phyloP scores from a whole-genome alignment of 352 stramenopile species.

The Pythium coloratum region DNA sequence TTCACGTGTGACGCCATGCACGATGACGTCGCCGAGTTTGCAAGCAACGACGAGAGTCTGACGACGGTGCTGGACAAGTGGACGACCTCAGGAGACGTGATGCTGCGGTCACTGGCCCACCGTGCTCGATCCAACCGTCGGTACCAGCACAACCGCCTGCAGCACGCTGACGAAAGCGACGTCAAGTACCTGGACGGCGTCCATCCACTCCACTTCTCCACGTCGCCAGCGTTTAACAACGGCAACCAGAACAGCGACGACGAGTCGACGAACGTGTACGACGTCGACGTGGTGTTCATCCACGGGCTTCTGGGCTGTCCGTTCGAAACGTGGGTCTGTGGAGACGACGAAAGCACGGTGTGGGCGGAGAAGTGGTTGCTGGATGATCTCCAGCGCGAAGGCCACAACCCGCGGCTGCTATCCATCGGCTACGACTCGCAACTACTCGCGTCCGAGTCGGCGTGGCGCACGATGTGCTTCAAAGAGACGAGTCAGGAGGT shows the following conservation, averaged over 20 bases:
- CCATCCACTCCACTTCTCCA: slow-evolving; percentile 63
- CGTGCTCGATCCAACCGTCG: slow-evolving; percentile 54
- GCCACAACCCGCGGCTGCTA: slow-evolving; percentile 61
- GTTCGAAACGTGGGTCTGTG: slow-evolving; percentile 80
- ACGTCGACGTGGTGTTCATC: slow-evolving; percentile 82
- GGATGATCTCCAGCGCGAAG: slow-evolving; percentile 54
- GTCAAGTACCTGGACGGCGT: slow-evolving; percentile 74
- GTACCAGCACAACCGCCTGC: slow-evolving; percentile 42
- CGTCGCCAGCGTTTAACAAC: slow-evolving; percentile 23
- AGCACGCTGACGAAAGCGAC: slow-evolving; percentile 27
- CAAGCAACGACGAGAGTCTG: slow-evolving; percentile 39
- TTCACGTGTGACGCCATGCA: slow-evolving; percentile 58
- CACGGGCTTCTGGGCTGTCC: slow-evolving; percentile 77
- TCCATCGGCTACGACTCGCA: slow-evolving; percentile 85
- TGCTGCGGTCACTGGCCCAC: slow-evolving; percentile 55
- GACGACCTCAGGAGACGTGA: slow-evolving; percentile 44
- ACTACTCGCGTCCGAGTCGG: slow-evolving; percentile 69
- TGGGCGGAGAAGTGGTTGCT: slow-evolving; percentile 77
- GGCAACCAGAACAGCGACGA: slow-evolving; percentile 12
- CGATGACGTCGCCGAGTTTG: slow-evolving; percentile 34
- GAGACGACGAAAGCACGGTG: slow-evolving; percentile 52
- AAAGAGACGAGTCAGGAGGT: slow-evolving; percentile 70
- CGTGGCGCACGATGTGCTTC: slow-evolving; percentile 74
- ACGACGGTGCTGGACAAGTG: slow-evolving; percentile 42
- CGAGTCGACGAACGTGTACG: slow-evolving; percentile 38